Evolutionary conservation across 1,284 basidiomycete species (phyloP).

Genomic region (Apiotrichum gracile): DNA sequence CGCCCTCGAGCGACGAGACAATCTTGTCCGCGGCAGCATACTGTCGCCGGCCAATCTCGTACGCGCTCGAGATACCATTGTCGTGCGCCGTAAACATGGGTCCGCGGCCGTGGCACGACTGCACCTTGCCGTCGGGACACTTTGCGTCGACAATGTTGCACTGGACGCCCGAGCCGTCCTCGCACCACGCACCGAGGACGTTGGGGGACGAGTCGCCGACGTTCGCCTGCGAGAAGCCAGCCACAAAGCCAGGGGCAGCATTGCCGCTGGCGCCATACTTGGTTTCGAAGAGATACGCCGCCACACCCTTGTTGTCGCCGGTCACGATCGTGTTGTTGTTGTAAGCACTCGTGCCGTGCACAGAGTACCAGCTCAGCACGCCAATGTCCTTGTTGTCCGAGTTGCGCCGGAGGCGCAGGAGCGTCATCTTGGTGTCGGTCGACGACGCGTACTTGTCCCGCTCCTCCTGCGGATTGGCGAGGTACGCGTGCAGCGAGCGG

Average conservation of each 20-base stretch:
- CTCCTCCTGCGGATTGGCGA: conserved; percentile 12
- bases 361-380: conserved; percentile 13
- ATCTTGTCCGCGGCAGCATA: not conserved
- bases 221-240: conserved; percentile 15
- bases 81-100: conserved; percentile 2
- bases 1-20: not conserved
- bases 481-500: conserved; percentile 10
- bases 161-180: conserved; percentile 8
- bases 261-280: not conserved
- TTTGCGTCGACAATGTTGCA: conserved; percentile 7
- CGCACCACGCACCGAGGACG: conserved; percentile 14
- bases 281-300: conserved; percentile 5
- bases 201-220: conserved; percentile 13
- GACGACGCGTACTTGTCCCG: conserved; percentile 1
- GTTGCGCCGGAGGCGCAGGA: conserved; percentile 5
- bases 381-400: conserved; percentile 5
- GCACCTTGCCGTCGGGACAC: conserved; percentile 7
- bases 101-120: conserved; percentile 8
- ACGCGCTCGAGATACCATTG: conserved; percentile 1
- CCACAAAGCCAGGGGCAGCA: conserved; percentile 8
- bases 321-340: conserved; percentile 13
- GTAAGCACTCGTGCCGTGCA: conserved; percentile 9
- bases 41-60: conserved; percentile 13
- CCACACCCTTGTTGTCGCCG: conserved; percentile 17
- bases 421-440: conserved; percentile 13